These are phyloP conservation scores for Hansenula lynferdii DNA, from an alignment of 1,139 yeast species.

Conservation along the genomic window DNA sequence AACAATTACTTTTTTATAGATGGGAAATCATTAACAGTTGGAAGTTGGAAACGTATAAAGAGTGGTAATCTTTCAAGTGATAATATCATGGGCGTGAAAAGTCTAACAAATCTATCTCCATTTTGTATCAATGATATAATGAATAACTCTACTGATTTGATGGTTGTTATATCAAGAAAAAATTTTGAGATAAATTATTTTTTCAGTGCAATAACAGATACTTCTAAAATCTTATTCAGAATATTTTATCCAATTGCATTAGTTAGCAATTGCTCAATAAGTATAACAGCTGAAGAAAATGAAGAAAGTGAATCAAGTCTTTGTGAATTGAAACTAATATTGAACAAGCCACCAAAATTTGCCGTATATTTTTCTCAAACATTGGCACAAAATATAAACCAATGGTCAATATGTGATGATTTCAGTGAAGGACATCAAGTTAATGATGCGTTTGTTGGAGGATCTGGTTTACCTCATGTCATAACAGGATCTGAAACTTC, in stretches of 20 bases:
- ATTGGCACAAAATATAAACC: slow-evolving; percentile 39
- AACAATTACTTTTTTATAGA: slow-evolving; percentile 67
- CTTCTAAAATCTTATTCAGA: slow-evolving; percentile 59
- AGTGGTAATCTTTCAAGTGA: slow-evolving; percentile 46
- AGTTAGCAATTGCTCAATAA: slow-evolving; percentile 31
- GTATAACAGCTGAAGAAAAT: slow-evolving; percentile 27
- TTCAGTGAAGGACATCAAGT: slow-evolving; percentile 82
- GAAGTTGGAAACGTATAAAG: slow-evolving; percentile 74
- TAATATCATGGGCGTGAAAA: slow-evolving; percentile 32
- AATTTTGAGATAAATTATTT: slow-evolving; percentile 71
- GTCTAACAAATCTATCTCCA: slow-evolving; percentile 61
- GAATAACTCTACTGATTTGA: slow-evolving; percentile 58
- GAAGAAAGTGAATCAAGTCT: slow-evolving; percentile 24
- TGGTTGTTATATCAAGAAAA: slow-evolving; percentile 62
- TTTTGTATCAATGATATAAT: slow-evolving; percentile 55
- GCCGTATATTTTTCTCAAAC: slow-evolving; percentile 58
- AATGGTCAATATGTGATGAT: slow-evolving; percentile 82
- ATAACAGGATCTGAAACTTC: slow-evolving; percentile 49
- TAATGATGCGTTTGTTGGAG: slow-evolving; percentile 56
- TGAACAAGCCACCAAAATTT: slow-evolving; percentile 64
- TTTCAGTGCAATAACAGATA: slow-evolving; percentile 61
- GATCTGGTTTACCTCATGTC: slow-evolving; percentile 36
- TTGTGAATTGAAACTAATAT: slow-evolving; percentile 46
- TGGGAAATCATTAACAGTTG: slow-evolving; percentile 62
- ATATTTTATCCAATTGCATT: slow-evolving; percentile 55